These are phyloP conservation scores for Taphrina sp. DNA, from an alignment of 1,139 yeast genomes.

Conservation along the genomic window DNA sequence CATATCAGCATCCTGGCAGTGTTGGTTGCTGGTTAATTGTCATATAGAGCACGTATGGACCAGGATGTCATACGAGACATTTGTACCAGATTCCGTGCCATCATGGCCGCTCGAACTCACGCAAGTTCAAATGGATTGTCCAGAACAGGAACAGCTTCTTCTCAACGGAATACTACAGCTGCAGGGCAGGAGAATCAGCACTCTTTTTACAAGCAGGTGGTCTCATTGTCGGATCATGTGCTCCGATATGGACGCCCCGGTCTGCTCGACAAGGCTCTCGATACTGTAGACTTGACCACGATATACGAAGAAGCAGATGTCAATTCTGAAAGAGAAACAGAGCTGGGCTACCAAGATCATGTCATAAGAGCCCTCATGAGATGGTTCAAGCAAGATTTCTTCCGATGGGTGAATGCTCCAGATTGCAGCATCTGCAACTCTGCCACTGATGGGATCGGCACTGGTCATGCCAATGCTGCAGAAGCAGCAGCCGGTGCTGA, in stretches of 20 bases:
- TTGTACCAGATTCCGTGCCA: neutral
- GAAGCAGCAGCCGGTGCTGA: slow-evolving; percentile 54
- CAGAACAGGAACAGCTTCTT: no score
- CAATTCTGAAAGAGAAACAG: slow-evolving; percentile 43
- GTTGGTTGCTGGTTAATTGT: no score
- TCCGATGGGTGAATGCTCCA: slow-evolving; percentile 78
- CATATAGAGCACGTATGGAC: no score
- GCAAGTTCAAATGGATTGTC: no score
- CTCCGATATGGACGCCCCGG: slow-evolving; percentile 44
- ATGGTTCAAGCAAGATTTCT: slow-evolving; percentile 79
- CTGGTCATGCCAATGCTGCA: slow-evolving; percentile 46
- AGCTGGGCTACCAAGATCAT: slow-evolving; percentile 62
- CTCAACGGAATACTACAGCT: no score
- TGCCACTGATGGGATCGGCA: slow-evolving; percentile 46
- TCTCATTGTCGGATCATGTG: neutral
- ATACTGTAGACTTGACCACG: slow-evolving; percentile 45
- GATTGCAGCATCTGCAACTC: slow-evolving; percentile 58
- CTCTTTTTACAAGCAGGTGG: neutral
- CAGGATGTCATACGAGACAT: neutral
- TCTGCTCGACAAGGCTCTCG: slow-evolving; percentile 47
- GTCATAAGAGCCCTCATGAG: slow-evolving; percentile 64
- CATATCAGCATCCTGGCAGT: no score
- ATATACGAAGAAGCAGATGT: slow-evolving; percentile 47
- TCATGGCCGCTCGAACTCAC: neutral
- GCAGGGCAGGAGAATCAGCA: no score